Percentiles rank a stretch among this genome's conserved stretches.
phyloP scores from a whole-genome alignment of 352 stramenopile species.

The Plasmopara viticola region DNA sequence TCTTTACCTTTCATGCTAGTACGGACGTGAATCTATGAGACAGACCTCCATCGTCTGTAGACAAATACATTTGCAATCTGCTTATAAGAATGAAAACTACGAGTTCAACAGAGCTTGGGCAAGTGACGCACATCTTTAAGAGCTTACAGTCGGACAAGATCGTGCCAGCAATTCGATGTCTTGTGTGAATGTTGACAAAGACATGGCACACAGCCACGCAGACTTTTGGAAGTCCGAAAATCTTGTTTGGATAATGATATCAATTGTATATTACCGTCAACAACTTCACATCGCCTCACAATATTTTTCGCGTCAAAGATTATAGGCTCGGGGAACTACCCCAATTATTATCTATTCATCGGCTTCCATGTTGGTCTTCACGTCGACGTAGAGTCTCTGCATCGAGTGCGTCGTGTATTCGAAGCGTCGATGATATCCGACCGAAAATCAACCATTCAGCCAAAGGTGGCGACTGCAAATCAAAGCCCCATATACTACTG shows the following conservation, averaged over 20 bases:
- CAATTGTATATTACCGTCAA: too few relatives aligned
- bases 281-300: too few relatives aligned
- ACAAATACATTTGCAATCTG: conserved; percentile 39
- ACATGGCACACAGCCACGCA: conserved; percentile 42
- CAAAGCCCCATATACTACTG: too few relatives aligned
- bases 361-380: conserved; percentile 58
- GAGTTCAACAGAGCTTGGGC: conserved; percentile 20
- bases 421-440: conserved; percentile 14
- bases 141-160: conserved; percentile 69
- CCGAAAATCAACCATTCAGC: too few relatives aligned
- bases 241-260: too few relatives aligned
- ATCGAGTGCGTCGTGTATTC: conserved; percentile 46
- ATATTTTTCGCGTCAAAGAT: too few relatives aligned
- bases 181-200: conserved; percentile 77
- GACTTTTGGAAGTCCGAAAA: too few relatives aligned
- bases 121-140: conserved; percentile 53
- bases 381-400: conserved; percentile 60
- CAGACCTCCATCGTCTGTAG: conserved; percentile 30
- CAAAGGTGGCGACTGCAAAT: too few relatives aligned
- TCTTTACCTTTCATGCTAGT: conserved; percentile 57
- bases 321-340: too few relatives aligned
- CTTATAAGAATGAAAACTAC: conserved; percentile 23
- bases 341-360: too few relatives aligned
- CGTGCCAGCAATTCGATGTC: conserved; percentile 58
- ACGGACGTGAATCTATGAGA: conserved; percentile 47